Conservation (phyloP, 805 yeast genomes). For the Cyberlindnera meyerae region DNA sequence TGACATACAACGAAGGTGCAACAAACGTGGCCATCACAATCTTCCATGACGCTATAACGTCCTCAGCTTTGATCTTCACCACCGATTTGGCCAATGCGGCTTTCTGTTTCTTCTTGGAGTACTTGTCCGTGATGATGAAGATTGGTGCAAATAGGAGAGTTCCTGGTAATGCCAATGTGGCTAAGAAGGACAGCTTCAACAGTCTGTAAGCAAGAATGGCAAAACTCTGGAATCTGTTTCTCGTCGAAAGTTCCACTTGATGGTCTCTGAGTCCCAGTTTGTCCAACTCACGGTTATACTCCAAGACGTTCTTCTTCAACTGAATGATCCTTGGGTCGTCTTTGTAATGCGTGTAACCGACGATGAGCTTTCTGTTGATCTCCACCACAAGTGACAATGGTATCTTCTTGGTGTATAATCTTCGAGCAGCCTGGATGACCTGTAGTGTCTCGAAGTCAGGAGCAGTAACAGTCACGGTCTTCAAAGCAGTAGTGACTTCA, state of each 20-base stretch:
- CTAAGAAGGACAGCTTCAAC: constrained; percentile 45
- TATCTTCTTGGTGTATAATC: constrained; percentile 67
- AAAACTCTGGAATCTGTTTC: constrained; percentile 43
- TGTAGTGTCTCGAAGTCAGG: constrained; percentile 90
- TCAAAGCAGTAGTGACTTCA: constrained; percentile 66
- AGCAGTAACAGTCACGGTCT: constrained; percentile 87
- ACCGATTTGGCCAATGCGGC: constrained; percentile 85
- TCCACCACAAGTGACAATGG: constrained; percentile 80
- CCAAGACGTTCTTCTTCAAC: constrained; percentile 56
- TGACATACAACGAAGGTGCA: constrained; percentile 78
- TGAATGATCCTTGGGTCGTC: constrained; percentile 64
- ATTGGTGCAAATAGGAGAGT: constrained; percentile 79
- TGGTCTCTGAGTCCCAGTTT: constrained; percentile 67
- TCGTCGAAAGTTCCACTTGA: constrained; percentile 53
- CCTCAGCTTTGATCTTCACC: constrained; percentile 85
- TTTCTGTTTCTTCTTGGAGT: constrained; percentile 66
- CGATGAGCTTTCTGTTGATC: constrained; percentile 80
- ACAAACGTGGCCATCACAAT: constrained; percentile 75
- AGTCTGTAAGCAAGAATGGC: constrained; percentile 49
- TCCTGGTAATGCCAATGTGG: constrained; percentile 76
- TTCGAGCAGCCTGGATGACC: constrained; percentile 91
- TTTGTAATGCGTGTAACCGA: constrained; percentile 74
- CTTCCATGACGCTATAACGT: constrained; percentile 95
- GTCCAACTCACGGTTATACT: constrained; percentile 61
- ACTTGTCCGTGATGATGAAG: constrained; percentile 63